Evolutionary conservation across 2,329 filamentous ascomycete species (phyloP), one percentile per base, ranked within the genome.

Genomic region (Aureobasidium lini): DNA sequence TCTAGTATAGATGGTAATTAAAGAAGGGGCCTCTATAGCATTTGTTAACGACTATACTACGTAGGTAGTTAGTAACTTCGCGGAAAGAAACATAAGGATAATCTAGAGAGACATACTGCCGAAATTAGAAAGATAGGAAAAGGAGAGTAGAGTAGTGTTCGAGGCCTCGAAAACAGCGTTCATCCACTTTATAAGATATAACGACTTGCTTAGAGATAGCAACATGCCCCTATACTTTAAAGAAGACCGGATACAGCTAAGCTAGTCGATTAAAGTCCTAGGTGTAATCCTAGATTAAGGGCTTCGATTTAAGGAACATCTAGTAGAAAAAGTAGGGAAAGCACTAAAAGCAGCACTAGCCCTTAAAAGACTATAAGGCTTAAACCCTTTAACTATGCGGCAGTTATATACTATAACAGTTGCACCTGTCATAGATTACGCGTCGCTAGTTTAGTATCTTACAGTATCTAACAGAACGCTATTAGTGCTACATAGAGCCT

Each of bases 81-180:
- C 36, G 4, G 10, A 37, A 31, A 57, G 37, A 10, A 67, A 66
- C 61, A 63, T 59, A 37, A 39, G 44, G 8, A 58, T 16, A 16
- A 61, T 67, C 23, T 60, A 66, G 32, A 37, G 59, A 39, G 59
- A 60, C 13, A 46, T 66, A 37, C 36, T 65, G 11, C 60, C 59
- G 40, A 43, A 23, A 47, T 15, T 31, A n/a, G 64, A 66, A 57
- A 52, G 36, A 37, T 37, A 36, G 46, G 46, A 49, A 13, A 49
- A 36, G 28, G 46, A 49, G 28, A 71, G 69, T 60, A 65, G 71
- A 48, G 68, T 67, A n/a, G 65, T 61, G 9, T 73, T 72, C 62
- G 63, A 71, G 57, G 65, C 65, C 13, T 64, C 67, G 15, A 72
- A 72, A 65, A 73, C 66, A 56, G 62, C 36, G 11, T 67, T 71